Base-by-base conservation (phyloP, 768 basidiomycete genomes). In the Leucosporidium yakuticum region DNA sequence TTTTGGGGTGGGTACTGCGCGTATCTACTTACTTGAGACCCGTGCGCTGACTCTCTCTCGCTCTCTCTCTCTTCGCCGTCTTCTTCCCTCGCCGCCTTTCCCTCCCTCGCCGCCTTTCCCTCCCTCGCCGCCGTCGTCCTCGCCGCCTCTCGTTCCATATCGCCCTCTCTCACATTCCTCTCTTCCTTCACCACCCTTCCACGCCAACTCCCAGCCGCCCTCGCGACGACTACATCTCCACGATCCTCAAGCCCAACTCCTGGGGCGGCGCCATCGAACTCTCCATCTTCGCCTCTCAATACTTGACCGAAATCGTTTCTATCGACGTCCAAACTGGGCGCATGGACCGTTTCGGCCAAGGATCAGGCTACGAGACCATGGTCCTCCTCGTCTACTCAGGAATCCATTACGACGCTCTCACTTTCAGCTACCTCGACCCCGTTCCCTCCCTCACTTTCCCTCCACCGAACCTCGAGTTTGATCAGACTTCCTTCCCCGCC, bases 241-340 rank as follows among this genome's bases (percentile, higher is more conserved):
- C 88, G 6, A 98, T 98, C 70, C 81, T 86, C 58, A 87, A 86
- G 56, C 85, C 90, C 2, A 80, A 83, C 4, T 85, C 88, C 1
- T 98, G 95, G 95, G 95, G 95, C 60, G 95, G 95, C 21, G 95
- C 95, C 2, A 97, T 98, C 76, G 93, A 83, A 70, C 85, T 98
- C 4, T 81, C 86, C 11, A 85, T 97, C 70, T 86, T 98, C 68
- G 86, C 94, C 4, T 81, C 84, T 12, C 86, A 95, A 78, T 96
- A 87, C 77, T 79, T 80, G 31, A 87, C 89, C 1, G 94, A 96
- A 79, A 95, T 98, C 58, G 62, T 60, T 53, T 60, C 62, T 17
- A 39, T 74, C 58, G 63, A 70, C 58, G 59, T 67, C 6, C 53
- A 64, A 31, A 54, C 61, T 0, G 73, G 67, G 0, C 36, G 69